A percentile compares a stretch with the other conserved stretches of the same genome.
Evolutionary conservation across 129 eudicot genomes (phyloP).

Genomic region (Pittosporum tobira): DNA sequence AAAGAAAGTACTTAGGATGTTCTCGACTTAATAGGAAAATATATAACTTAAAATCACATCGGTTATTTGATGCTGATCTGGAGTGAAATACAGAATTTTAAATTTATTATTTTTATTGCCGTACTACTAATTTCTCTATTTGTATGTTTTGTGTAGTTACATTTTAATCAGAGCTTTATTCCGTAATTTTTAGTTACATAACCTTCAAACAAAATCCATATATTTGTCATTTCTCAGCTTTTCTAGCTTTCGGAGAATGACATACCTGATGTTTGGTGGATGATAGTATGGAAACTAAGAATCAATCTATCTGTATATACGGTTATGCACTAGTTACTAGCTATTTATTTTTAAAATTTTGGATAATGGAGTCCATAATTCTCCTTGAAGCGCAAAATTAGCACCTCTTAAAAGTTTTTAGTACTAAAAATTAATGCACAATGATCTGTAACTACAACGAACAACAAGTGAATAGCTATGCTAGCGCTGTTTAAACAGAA

Average conservation of each 20-base stretch:
- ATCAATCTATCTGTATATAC: too few species aligned
- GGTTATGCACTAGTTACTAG: too few species aligned
- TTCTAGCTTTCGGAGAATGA: not conserved
- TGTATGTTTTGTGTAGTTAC: not conserved
- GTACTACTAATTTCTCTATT: not conserved
- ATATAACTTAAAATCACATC: constrained; percentile 8
- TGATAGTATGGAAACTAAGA: too few species aligned
- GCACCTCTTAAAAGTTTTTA: too few species aligned
- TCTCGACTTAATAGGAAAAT: not conserved
- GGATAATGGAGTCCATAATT: too few species aligned
- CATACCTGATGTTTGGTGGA: too few species aligned
- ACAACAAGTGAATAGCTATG: too few species aligned
- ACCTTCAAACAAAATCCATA: not conserved
- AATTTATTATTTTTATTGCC: too few species aligned
- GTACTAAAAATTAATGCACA: too few species aligned
- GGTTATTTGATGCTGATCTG: not conserved
- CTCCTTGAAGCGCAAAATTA: too few species aligned
- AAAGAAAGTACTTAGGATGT: constrained; percentile 1
- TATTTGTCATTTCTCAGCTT: not conserved
- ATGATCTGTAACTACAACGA: too few species aligned
- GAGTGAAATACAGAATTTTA: not conserved
- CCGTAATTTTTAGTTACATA: not conserved
- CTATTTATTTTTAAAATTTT: too few species aligned
- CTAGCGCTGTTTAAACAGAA: not conserved
- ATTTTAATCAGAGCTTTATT: not conserved